phyloP scores from a whole-genome alignment of 73 alveolate genomes.

The Tetrahymena borealis region DNA sequence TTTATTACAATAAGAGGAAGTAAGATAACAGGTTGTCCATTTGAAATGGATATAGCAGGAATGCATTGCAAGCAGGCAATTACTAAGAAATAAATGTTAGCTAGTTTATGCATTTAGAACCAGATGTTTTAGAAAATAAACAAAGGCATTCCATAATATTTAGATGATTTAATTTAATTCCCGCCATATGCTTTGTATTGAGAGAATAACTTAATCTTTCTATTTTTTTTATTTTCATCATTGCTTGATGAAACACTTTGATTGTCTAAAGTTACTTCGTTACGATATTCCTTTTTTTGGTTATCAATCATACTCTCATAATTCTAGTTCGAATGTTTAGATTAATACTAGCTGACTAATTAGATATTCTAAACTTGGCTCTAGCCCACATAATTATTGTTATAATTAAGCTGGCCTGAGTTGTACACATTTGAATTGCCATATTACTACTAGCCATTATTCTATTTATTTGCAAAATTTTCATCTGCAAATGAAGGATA shows the following conservation, averaged over 20 bases:
- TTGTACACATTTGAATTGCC: not conserved
- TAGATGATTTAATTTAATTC: not conserved
- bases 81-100: slow-evolving; percentile 78
- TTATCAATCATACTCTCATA: not conserved
- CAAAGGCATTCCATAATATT: not conserved
- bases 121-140: not conserved
- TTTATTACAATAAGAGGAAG: slow-evolving; percentile 27
- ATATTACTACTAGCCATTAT: too few species aligned
- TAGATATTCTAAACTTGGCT: too few species aligned
- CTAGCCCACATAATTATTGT: too few species aligned
- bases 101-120: slow-evolving; percentile 64
- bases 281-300: not conserved
- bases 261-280: not conserved
- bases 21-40: slow-evolving; percentile 75
- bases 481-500: not conserved
- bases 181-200: not conserved
- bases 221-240: not conserved
- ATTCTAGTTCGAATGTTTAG: not conserved
- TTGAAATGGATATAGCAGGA: slow-evolving; percentile 74
- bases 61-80: slow-evolving; percentile 73
- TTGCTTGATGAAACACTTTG: not conserved
- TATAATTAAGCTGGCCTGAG: not conserved
- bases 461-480: not conserved
- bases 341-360: too few species aligned
- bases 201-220: not conserved